These are phyloP conservation scores for Lasiodiplodia gonubiensis DNA, from an alignment of 2,329 filamentous ascomycete genomes.

Conservation along the genomic window DNA sequence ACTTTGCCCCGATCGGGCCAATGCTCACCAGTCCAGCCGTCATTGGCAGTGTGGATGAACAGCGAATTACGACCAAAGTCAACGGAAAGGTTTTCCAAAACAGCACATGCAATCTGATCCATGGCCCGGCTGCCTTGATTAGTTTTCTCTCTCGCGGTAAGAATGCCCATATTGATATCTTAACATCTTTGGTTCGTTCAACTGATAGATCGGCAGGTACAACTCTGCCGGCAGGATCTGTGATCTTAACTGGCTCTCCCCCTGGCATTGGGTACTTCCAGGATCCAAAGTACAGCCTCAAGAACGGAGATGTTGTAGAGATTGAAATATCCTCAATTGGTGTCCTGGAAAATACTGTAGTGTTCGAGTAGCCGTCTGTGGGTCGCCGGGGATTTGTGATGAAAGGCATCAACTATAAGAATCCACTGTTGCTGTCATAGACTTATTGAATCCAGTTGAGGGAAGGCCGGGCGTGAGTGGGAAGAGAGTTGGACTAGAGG, in stretches of 20 bases:
- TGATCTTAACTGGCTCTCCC: constrained; percentile 52
- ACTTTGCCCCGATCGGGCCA: constrained; percentile 31
- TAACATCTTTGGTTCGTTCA: background rate
- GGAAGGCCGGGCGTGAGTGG: too few species aligned
- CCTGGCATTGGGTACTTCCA: constrained; percentile 30
- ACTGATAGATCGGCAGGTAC: constrained; percentile 42
- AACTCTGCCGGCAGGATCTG: constrained; percentile 48
- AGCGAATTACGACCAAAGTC: constrained; percentile 26
- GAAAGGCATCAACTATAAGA: too few species aligned
- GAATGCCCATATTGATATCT: constrained; percentile 41
- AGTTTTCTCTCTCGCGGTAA: constrained; percentile 28
- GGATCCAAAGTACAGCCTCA: constrained; percentile 4
- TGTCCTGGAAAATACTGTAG: background rate
- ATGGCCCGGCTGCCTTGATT: constrained; percentile 24
- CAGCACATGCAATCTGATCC: background rate
- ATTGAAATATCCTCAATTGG: background rate
- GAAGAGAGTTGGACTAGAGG: too few species aligned
- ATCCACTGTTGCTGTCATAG: too few species aligned
- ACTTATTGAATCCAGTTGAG: too few species aligned
- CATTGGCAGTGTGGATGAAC: constrained; percentile 6
- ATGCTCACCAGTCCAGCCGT: constrained; percentile 6
- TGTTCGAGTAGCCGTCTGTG: background rate
- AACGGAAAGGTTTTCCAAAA: constrained; percentile 30
- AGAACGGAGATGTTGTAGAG: constrained; percentile 16
- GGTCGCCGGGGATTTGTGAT: background rate